These are phyloP conservation scores for Lizonia empirigonia DNA, from an alignment of 2,329 filamentous ascomycete genomes.

Conservation along the genomic window DNA sequence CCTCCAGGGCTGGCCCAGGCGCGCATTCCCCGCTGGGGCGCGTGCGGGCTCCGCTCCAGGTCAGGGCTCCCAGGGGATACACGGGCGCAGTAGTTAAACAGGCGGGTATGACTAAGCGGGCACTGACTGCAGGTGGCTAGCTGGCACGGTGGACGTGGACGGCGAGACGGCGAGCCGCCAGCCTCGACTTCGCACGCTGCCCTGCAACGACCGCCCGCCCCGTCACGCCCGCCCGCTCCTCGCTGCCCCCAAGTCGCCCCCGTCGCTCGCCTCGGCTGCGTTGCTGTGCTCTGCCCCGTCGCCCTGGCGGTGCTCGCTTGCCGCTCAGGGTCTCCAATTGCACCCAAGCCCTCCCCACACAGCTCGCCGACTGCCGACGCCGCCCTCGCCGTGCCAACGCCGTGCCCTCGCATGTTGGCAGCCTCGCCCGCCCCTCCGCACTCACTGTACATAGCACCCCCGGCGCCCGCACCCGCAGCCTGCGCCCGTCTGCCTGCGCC, in stretches of 20 bases:
- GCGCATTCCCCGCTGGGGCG: too few relatives aligned
- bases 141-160: neutral
- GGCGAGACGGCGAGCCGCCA: neutral
- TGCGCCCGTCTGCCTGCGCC: neutral
- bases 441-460: constrained; percentile 2
- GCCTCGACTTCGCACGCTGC: constrained; percentile 14
- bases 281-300: neutral
- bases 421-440: neutral
- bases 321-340: constrained; percentile 25
- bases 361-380: constrained; percentile 7
- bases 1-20: too few relatives aligned
- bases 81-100: too few relatives aligned
- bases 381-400: neutral
- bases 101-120: too few relatives aligned
- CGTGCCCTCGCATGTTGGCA: neutral
- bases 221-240: neutral
- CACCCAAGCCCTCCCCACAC: constrained; percentile 2
- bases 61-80: too few relatives aligned
- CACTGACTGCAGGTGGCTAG: neutral
- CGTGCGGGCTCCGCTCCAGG: too few relatives aligned
- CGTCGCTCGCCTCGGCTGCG: neutral
- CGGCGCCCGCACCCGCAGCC: neutral
- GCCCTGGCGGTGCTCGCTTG: constrained; percentile 36
- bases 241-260: neutral
- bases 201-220: neutral